phyloP scores from a whole-genome alignment of 106 monocot genomes.

The Dioscorea zingiberensis region DNA sequence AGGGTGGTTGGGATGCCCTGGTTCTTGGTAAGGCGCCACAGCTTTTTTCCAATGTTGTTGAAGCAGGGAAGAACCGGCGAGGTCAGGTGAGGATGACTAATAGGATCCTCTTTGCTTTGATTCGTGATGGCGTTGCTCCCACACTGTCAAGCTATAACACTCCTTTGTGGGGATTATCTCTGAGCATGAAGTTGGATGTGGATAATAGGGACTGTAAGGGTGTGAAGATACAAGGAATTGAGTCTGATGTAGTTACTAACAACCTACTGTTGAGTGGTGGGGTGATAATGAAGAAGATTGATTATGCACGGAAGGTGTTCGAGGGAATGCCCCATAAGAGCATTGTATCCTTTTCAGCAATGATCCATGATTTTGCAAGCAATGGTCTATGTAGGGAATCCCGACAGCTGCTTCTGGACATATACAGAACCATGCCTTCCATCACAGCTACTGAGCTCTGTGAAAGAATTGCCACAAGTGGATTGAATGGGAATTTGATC shows the following conservation, averaged over 20 bases:
- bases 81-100: conserved; percentile 88
- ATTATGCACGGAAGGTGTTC: too few species aligned
- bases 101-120: conserved; percentile 68
- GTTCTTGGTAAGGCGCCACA: too few species aligned
- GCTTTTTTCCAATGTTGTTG: too few species aligned
- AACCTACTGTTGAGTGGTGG: conserved; percentile 27
- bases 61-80: too few species aligned
- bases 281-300: conserved; percentile 22
- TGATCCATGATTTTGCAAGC: too few species aligned
- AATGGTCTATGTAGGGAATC: too few species aligned
- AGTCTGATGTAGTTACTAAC: conserved; percentile 11
- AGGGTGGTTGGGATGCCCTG: too few species aligned
- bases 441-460: conserved; percentile 64
- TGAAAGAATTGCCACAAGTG: conserved; percentile 48
- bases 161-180: conserved; percentile 85
- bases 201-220: conserved; percentile 57
- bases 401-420: too few species aligned
- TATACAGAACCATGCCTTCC: too few species aligned
- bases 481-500: conserved; percentile 66
- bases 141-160: conserved; percentile 78
- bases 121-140: conserved; percentile 57
- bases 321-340: too few species aligned
- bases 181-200: conserved; percentile 64
- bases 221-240: conserved; percentile 58
- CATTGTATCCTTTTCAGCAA: too few species aligned